Evolutionary conservation across 2,329 filamentous ascomycete species (phyloP).

Genomic region (Thyridium curvatum): DNA sequence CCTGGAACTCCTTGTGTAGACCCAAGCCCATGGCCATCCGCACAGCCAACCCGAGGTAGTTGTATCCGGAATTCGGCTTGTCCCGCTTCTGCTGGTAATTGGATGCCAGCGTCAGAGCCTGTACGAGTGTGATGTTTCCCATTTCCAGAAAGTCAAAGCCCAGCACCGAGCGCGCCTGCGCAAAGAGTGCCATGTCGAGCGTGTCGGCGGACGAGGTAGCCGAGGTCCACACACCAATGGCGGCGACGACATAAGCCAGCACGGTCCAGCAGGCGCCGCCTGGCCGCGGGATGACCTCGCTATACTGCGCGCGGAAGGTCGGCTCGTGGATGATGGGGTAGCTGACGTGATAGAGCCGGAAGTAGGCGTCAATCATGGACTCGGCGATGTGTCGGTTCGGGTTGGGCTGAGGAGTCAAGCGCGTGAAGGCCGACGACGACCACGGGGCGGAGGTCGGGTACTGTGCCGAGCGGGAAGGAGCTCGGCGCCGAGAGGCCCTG

Average conservation of each 20-base stretch:
- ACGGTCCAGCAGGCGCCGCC: conserved; percentile 22
- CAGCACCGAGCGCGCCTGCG: conserved; percentile 17
- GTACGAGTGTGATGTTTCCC: conserved; percentile 23
- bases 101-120: conserved; percentile 20
- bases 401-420: conserved; percentile 20
- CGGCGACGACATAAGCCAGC: conserved; percentile 28
- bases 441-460: not conserved
- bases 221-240: conserved; percentile 25
- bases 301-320: conserved; percentile 28
- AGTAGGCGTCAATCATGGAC: conserved; percentile 31
- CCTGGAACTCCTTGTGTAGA: conserved; percentile 35
- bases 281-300: conserved; percentile 23
- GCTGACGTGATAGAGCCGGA: conserved; percentile 31
- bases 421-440: not conserved
- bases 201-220: conserved; percentile 17
- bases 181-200: conserved; percentile 21
- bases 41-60: conserved; percentile 39
- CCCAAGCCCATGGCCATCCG: conserved; percentile 43
- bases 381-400: conserved; percentile 19
- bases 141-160: conserved; percentile 23
- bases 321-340: conserved; percentile 39
- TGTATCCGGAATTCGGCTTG: conserved; percentile 43
- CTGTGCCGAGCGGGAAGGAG: conserved; percentile 9
- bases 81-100: conserved; percentile 38
- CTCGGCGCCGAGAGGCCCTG: conserved; percentile 13